Base-by-base conservation (phyloP, 768 basidiomycete species). In the Roridomyces roridus region DNA sequence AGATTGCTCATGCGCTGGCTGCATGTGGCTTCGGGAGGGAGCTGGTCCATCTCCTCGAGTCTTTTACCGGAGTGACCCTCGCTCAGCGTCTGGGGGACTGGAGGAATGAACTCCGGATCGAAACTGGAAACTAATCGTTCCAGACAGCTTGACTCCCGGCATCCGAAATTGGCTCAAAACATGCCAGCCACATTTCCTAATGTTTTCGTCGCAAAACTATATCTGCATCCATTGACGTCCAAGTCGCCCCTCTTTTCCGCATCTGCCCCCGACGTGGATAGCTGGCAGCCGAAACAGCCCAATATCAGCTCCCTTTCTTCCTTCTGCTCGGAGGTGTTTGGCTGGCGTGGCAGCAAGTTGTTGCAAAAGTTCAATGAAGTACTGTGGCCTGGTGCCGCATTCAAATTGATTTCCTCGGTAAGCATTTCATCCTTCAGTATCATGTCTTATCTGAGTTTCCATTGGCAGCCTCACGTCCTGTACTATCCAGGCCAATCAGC, bases 1-100 rank as follows among this genome's bases (percentile, higher is more conserved):
- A 74, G n/a, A 85, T 80, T 29, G 83, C 87, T 6, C 77, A 78
- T 23, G 85, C 76, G 3, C 78, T 90, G 0, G 86, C 86, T 0
- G 75, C 77, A 50, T 82, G 80, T 29, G 87, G 87, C 2, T 81
- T 86, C 49, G 84, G 86, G 6, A 8, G 36, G 6, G 36, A 49
- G 5, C 24, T 49, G 36, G 23, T 35, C 18, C 11, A n/a, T 2
- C 37, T 49, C n/a, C 23, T 49, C 5, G 29, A 18, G 7, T 39
- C 24, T 7, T 49, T 6, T 28, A 25, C 5, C 4, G 48, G 48
- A 20, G 25, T 14, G 10, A 6, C 8, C 6, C 48, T 6, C 17
- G 25, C 18, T 5, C 36, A 49, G 11, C 5, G 26, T 3, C 23
- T 49, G 4, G 25, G 23, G 6, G 3, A 6, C 2, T 49, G 48